These are phyloP conservation scores for Dictyophora rubrovolvata DNA, from an alignment of 768 basidiomycete species.

Conservation along the genomic window DNA sequence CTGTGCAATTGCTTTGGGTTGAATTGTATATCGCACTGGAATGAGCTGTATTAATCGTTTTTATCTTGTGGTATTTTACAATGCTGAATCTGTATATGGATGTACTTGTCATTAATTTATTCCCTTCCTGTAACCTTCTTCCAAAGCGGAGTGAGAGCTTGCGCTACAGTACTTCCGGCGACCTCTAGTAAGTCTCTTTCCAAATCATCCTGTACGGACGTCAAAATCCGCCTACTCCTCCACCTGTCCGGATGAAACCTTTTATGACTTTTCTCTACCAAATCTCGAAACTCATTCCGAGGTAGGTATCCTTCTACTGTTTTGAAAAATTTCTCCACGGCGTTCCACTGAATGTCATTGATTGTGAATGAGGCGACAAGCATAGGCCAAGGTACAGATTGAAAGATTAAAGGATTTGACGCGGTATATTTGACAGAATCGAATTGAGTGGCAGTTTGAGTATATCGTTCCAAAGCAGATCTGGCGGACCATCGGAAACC, in stretches of 20 bases:
- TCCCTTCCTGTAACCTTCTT: background rate
- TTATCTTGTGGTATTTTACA: too few relatives aligned
- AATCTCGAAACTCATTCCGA: constrained; percentile 47
- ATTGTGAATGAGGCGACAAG: constrained; percentile 41
- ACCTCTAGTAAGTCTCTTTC: constrained; percentile 55
- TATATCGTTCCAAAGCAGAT: constrained; percentile 66
- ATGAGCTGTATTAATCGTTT: too few relatives aligned
- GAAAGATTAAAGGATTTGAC: constrained; percentile 40
- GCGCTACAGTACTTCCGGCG: constrained; percentile 60
- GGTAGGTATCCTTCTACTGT: constrained; percentile 43
- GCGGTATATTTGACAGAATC: constrained; percentile 48
- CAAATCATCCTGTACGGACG: constrained; percentile 45
- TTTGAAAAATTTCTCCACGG: constrained; percentile 63
- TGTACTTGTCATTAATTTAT: too few relatives aligned
- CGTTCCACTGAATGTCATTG: constrained; percentile 60
- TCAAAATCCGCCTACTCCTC: constrained; percentile 55
- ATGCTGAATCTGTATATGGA: too few relatives aligned
- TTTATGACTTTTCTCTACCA: constrained; percentile 62
- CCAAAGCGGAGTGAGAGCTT: constrained; percentile 67
- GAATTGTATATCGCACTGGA: too few relatives aligned
- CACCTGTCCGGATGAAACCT: constrained; percentile 78
- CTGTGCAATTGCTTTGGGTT: too few relatives aligned
- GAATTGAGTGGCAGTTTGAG: constrained; percentile 47
- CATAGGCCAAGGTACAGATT: constrained; percentile 70
- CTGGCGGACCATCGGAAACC: constrained; percentile 40